phyloP scores from a whole-genome alignment of 2,329 filamentous ascomycete genomes.

The Calycina marina region DNA sequence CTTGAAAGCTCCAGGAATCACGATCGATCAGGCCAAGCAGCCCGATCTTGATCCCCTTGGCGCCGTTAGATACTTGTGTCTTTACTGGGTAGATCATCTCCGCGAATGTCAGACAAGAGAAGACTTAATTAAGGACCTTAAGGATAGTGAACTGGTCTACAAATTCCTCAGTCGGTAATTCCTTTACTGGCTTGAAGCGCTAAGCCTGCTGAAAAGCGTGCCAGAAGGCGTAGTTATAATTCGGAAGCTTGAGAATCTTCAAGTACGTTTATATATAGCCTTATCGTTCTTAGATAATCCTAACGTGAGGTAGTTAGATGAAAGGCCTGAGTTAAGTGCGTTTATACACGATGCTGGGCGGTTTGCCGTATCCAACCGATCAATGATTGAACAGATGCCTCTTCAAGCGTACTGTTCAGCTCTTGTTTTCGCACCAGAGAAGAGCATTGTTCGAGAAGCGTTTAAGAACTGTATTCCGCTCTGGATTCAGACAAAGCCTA shows the following conservation, averaged over 20 bases:
- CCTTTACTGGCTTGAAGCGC: conserved; percentile 1
- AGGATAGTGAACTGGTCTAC: neutral
- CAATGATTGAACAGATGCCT: conserved; percentile 13
- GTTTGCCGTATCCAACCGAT: conserved; percentile 1
- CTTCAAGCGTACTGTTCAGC: conserved; percentile 23
- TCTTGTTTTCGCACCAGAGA: conserved; percentile 20
- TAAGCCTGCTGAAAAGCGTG: neutral
- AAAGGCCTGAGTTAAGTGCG: neutral
- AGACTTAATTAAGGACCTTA: neutral
- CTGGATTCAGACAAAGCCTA: conserved; percentile 5
- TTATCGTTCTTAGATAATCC: neutral
- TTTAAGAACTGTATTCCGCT: conserved; percentile 2
- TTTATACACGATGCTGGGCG: conserved; percentile 1
- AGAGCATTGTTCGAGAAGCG: conserved; percentile 14
- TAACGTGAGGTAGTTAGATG: neutral
- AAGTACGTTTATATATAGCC: neutral
- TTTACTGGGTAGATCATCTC: neutral
- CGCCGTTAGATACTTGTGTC: neutral
- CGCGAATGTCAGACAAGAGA: neutral
- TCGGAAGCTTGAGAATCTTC: neutral
- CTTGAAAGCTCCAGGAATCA: conserved; percentile 12
- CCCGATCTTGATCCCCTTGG: conserved; percentile 1
- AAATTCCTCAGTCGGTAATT: neutral
- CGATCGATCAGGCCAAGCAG: conserved; percentile 11
- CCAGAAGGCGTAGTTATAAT: neutral